Evolutionary conservation across 164 flowering plant species (phyloP).

Genomic region (Sedum album): DNA sequence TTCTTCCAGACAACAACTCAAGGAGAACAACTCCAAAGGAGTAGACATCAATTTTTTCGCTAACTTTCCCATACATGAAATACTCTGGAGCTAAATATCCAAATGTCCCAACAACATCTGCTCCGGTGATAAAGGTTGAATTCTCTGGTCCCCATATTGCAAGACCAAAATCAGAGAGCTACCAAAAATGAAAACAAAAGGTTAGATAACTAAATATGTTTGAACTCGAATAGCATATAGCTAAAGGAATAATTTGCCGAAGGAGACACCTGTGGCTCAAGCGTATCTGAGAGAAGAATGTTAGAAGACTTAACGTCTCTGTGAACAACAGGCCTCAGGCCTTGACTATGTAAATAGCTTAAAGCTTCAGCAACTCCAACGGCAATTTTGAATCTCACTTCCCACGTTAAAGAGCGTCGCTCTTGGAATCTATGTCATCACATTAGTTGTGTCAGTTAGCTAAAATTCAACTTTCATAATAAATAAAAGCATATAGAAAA

Average conservation of each 20-base stretch:
- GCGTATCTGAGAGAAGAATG: slow-evolving; percentile 61
- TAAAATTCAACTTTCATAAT: neutral
- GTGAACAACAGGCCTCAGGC: slow-evolving; percentile 61
- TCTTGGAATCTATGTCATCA: slow-evolving; percentile 22
- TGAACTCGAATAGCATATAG: slow-evolving; percentile 14
- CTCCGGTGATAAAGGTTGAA: slow-evolving; percentile 37
- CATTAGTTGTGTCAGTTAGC: slow-evolving; percentile 8
- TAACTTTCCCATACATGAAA: slow-evolving; percentile 34
- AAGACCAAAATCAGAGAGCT: slow-evolving; percentile 97
- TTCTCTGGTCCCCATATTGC: slow-evolving; percentile 76
- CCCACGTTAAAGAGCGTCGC: slow-evolving; percentile 52
- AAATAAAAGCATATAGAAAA: neutral
- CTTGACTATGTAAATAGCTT: slow-evolving; percentile 56
- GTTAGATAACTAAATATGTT: neutral
- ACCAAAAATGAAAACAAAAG: slow-evolving; percentile 6
- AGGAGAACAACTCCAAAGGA: slow-evolving; percentile 34
- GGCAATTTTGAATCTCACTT: slow-evolving; percentile 57
- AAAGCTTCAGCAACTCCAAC: slow-evolving; percentile 77
- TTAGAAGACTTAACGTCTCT: slow-evolving; percentile 93
- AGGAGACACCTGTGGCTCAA: slow-evolving; percentile 62
- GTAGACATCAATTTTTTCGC: slow-evolving; percentile 29
- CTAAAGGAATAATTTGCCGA: neutral
- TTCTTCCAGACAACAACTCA: slow-evolving; percentile 28
- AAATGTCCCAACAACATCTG: slow-evolving; percentile 81
- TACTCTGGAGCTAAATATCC: slow-evolving; percentile 39